Evolutionary conservation across 1,284 basidiomycete species (phyloP), one percentile per base, ranked within the genome.

Genomic region (Ceratobasidium sp.): DNA sequence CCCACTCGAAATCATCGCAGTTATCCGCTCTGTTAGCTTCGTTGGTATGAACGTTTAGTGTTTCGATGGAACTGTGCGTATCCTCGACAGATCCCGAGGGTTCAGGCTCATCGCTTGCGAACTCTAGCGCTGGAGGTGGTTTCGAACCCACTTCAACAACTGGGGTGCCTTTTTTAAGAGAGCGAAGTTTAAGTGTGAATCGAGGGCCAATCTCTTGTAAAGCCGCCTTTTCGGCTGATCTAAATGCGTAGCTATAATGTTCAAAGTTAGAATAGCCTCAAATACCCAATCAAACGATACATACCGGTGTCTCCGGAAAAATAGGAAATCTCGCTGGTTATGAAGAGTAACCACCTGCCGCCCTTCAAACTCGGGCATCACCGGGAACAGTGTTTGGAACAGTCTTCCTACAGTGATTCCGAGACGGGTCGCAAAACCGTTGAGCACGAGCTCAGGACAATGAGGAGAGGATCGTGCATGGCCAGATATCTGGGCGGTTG

Each of bases 181-280:
- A 97, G 44, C 93, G 87, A 76, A 99, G 85, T 85, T 99, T 99
- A 22, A 99, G 87, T 0, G 98, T 99, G 83, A 99, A 99, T 37
- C 97, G 90, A 4, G 98, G 98, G 0, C 98, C 98, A 78, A 99
- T 99, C 84, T 99, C 98, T 84, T 99, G 98, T 68, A 99, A 85
- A 19, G 93, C 91, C 11, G 98, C 96, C 82, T 95, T 97, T 80
- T 96, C 95, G 5, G 92, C 87, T 0, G 94, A 95, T 64, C 95
- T 90, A 84, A 98, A 99, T 56, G 95, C 95, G 83, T 98, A 98
- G 80, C 96, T 95, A 76, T 9, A 43, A 43, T 43, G 37, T 25
- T 52, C 17, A 61, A 46, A 44, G 37, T 66, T 56, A 15, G 49
- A 22, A 77, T 49, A 51, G 19, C 9, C 11, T 6, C 5, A 17